Base-by-base conservation (phyloP, 768 basidiomycete species). In the Trametes meyenii region DNA sequence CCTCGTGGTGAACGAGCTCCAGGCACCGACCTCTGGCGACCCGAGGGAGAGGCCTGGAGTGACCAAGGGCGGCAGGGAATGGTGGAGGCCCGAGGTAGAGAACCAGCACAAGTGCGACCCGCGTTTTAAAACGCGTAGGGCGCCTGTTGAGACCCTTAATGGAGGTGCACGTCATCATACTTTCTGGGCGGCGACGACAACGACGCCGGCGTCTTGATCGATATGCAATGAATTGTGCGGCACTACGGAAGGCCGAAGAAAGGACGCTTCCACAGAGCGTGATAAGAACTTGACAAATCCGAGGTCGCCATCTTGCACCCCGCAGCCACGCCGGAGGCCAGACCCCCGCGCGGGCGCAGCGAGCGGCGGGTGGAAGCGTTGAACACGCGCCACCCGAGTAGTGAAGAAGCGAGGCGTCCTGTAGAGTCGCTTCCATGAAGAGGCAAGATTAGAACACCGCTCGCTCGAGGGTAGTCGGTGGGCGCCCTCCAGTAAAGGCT, bases 171-270 rank as follows among this genome's bases (percentile, higher is more conserved):
- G 39, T 58, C 57, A 58, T 51, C 40, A 39, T 16, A 35, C 23
- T 14, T 24, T 36, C 43, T 48, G n/a, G 33, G 35, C 36, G 40
- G 29, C 29, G 29, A 33, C 29, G 29, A 23, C 16, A 46, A 29
- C 8, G 12, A 33, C 40, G 35, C 55, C 45, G 42, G 46, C 35
- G 58, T 55, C 56, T 50, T 52, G 62, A 63, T 63, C 52, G 61
- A 56, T 62, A 46, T 16, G 38, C 38, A 38, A 23, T 52, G 48
- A 51, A 54, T 48, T 38, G 35, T 51, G 39, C 57, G 57, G 56
- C 46, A 50, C 42, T 39, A 24, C 46, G 62, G 57, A 42, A 36
- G 57, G 14, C 56, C 57, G 62, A 23, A 43, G 52, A 36, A 36
- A 50, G 51, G n/a, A 23, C 49, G 52, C 46, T 40, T 59, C 51